Evolutionary conservation across 164 flowering plant genomes (phyloP).

Genomic region (Malania oleifera): DNA sequence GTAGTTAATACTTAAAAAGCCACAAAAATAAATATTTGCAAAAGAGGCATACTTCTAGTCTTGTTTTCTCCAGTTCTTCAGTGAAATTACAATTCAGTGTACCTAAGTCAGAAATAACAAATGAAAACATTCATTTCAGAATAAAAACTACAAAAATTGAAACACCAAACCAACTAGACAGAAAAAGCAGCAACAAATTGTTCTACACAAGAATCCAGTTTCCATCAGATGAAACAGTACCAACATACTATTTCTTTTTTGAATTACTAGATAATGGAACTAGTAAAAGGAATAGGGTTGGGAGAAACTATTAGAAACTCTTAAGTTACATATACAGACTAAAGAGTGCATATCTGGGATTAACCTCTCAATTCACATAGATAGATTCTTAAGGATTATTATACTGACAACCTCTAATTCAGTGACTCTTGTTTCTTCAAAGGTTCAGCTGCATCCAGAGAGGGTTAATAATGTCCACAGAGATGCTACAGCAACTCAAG

Average conservation of each 20-base stretch:
- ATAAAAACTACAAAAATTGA: background rate
- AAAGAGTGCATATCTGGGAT: too few species aligned
- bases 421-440: too few species aligned
- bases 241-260: background rate
- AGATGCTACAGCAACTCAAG: too few species aligned
- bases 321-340: too few species aligned
- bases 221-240: background rate
- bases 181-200: background rate
- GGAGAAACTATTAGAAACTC: too few species aligned
- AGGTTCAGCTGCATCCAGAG: too few species aligned
- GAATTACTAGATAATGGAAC: background rate
- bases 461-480: too few species aligned
- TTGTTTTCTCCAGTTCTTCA: slow-evolving; percentile 23
- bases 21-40: background rate
- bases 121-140: slow-evolving; percentile 6
- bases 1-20: background rate
- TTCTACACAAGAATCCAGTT: background rate
- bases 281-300: too few species aligned
- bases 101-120: slow-evolving; percentile 22
- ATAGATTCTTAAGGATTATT: too few species aligned
- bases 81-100: slow-evolving; percentile 23
- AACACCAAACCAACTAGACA: background rate
- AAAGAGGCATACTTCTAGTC: slow-evolving; percentile 38
- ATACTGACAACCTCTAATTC: too few species aligned
- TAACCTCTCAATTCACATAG: too few species aligned